Base-by-base conservation (phyloP, 345 rosid genomes). In the Hibiscus mutabilis region DNA sequence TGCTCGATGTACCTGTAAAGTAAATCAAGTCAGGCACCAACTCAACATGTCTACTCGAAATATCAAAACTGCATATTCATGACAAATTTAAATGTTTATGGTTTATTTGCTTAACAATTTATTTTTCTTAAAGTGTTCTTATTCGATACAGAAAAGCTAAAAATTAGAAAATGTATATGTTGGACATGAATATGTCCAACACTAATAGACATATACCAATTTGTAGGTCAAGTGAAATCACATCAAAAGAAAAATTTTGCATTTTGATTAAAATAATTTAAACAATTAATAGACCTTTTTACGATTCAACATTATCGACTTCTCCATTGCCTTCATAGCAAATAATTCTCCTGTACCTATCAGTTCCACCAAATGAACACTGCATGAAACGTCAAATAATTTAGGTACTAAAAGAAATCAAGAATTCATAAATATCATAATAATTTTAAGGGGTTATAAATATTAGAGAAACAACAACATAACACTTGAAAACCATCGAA, bases 261-360 rank as follows among this genome's bases (percentile, higher is more conserved):
- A 40, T 70, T 37, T 70, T 5, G 21, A 71, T 27, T 25, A 61
- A 9, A 18, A 31, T 21, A 19, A 4, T 4, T 9, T 66, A 46
- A 25, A 21, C 33, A 25, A 47, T 47, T 12, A 63, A 69, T 79
- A 42, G 52, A 91, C 97, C 97, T 95, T 95, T 79, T 92, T 90
- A 60, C 93, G 97, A 80, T 85, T 95, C 80, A 91, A 76, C 97
- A 95, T 89, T 78, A 81, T 70, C 46, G 89, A 78, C 82, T 92
- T 95, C 71, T 95, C 99, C 97, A 95, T 92, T 79, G 99, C 97
- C 85, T 92, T 95, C 97, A 92, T 92, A 53, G 99, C 97, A 82
- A 80, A 95, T 21, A 87, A 71, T 79, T 87, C 87, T 52, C 93
- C 87, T 14, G 96, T 76, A 42, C 85, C 91, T 79, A 83, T 78